Evolutionary conservation across 2,329 filamentous ascomycete species (phyloP).

Genomic region (Cytospora piceae): DNA sequence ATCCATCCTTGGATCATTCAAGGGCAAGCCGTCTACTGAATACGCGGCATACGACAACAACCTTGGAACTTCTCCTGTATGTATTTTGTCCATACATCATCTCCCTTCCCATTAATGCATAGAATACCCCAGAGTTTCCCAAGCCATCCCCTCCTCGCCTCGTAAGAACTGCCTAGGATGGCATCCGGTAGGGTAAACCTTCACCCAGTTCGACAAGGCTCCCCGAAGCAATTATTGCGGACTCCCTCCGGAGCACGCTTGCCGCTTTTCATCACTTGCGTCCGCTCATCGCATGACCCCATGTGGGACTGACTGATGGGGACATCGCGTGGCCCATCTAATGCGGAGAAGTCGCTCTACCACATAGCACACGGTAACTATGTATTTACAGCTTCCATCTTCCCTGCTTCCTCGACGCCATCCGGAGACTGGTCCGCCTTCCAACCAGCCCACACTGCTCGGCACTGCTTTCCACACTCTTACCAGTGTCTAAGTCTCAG

Average conservation of each 20-base stretch:
- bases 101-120: background rate
- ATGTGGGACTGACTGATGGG: slow-evolving; percentile 24
- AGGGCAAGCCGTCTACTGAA: background rate
- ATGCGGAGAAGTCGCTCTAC: slow-evolving; percentile 22
- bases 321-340: slow-evolving; percentile 22
- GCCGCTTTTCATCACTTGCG: slow-evolving; percentile 22
- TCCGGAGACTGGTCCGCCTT: background rate
- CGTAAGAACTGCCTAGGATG: background rate
- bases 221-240: background rate
- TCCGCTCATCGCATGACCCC: slow-evolving; percentile 25
- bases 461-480: background rate
- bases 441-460: background rate
- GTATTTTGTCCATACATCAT: background rate
- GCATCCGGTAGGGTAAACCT: slow-evolving; percentile 1
- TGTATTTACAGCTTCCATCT: background rate
- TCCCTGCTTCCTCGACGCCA: background rate
- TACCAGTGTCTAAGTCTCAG: no score
- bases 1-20: background rate
- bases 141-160: background rate
- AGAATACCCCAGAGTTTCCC: background rate
- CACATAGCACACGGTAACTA: slow-evolving; percentile 10
- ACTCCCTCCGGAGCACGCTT: slow-evolving; percentile 15
- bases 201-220: slow-evolving; percentile 10
- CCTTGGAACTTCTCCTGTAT: background rate
- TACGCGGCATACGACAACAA: background rate